These are phyloP conservation scores for Solanum chaucha DNA, from an alignment of 257 asterid genomes.

Conservation along the genomic window DNA sequence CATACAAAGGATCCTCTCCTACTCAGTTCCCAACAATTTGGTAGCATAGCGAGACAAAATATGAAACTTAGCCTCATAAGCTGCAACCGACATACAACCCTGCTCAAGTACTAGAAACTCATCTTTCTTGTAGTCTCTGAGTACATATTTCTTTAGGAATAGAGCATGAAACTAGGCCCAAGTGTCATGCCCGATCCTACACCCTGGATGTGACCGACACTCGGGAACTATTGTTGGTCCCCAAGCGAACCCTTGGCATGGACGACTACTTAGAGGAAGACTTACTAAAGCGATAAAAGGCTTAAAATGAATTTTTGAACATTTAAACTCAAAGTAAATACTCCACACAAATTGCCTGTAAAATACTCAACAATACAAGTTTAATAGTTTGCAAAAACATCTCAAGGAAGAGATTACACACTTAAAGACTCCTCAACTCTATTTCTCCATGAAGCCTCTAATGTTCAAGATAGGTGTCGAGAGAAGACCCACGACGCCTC, in stretches of 20 bases:
- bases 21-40: neutral
- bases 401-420: neutral
- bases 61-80: neutral
- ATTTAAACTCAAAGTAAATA: neutral
- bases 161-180: neutral
- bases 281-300: neutral
- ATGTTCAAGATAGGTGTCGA: neutral
- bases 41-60: neutral
- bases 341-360: neutral
- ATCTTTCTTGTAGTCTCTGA: neutral
- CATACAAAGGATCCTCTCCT: neutral
- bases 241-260: neutral
- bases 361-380: neutral
- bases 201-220: neutral
- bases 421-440: neutral
- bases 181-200: neutral
- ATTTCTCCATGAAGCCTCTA: neutral
- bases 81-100: neutral
- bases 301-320: neutral
- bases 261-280: too few relatives aligned
- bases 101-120: neutral
- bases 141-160: neutral
- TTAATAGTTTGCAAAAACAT: neutral
- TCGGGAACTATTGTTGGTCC: too few relatives aligned
- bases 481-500: neutral